Evolutionary conservation across 1,284 basidiomycete genomes (phyloP).

Genomic region (Singerocomus rubriflavus): DNA sequence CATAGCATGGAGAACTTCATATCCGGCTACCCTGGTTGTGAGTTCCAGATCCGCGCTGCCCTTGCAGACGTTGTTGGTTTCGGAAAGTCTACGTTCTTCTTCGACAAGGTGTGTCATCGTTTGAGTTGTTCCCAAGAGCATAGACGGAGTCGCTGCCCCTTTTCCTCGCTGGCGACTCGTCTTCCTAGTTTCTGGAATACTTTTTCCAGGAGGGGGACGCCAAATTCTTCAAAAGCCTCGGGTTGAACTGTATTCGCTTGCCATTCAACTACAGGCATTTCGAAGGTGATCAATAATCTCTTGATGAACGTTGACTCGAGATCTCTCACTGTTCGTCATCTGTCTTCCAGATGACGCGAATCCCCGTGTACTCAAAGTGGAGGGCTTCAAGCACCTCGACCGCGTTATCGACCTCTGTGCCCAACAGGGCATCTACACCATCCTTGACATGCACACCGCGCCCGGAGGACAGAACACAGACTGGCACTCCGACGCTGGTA

Average conservation of each 20-base stretch:
- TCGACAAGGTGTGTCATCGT: conserved; percentile 55
- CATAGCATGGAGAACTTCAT: conserved; percentile 64
- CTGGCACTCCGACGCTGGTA: conserved; percentile 54
- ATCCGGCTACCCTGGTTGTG: conserved; percentile 57
- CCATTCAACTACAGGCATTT: conserved; percentile 69
- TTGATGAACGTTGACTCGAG: not conserved
- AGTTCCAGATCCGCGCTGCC: conserved; percentile 65
- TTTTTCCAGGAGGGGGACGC: conserved; percentile 74
- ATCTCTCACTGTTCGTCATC: not conserved
- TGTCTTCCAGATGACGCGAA: conserved; percentile 54
- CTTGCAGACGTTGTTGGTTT: conserved; percentile 62
- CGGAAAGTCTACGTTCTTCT: conserved; percentile 73
- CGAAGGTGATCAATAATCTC: conserved; percentile 39
- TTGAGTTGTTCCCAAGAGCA: conserved; percentile 8
- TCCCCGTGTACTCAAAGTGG: conserved; percentile 55
- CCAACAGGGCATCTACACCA: conserved; percentile 54
- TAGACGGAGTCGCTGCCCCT: not conserved
- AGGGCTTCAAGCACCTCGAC: conserved; percentile 64
- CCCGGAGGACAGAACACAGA: conserved; percentile 59
- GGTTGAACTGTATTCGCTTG: conserved; percentile 69
- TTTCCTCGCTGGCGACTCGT: not conserved
- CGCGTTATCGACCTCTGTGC: conserved; percentile 60
- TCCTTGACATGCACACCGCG: conserved; percentile 60
- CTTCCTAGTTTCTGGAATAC: conserved; percentile 63
- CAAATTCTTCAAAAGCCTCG: conserved; percentile 63